Percentiles rank a stretch among this genome's conserved stretches.
Conservation (phyloP, 2,329 filamentous ascomycete genomes). For the Sporothrix variecibatus region DNA sequence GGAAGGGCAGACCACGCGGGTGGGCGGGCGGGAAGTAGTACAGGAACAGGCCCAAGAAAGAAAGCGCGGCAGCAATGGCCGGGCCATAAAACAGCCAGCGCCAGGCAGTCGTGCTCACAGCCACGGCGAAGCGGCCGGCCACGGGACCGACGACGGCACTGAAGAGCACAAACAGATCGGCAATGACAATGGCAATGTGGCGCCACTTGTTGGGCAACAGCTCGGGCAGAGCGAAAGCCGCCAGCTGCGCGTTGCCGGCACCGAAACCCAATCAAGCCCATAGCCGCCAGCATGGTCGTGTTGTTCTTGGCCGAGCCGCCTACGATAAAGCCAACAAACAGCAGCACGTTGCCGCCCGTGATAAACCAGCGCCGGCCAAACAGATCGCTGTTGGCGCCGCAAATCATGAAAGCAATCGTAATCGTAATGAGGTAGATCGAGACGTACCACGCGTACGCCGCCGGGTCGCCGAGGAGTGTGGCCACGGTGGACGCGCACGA, state of each 20-base stretch:
- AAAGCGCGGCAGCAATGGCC: conserved; percentile 47
- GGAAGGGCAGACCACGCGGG: conserved; percentile 40
- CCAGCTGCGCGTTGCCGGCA: conserved; percentile 47
- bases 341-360: conserved; percentile 45
- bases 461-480: conserved; percentile 40
- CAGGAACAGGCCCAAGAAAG: conserved; percentile 46
- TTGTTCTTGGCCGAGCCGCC: conserved; percentile 44
- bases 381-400: conserved; percentile 49
- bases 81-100: conserved; percentile 49
- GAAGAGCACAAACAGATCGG: conserved; percentile 46
- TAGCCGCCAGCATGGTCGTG: conserved; percentile 43
- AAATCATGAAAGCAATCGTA: conserved; percentile 46
- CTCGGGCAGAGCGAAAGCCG: conserved; percentile 49
- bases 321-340: conserved; percentile 43
- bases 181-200: conserved; percentile 47
- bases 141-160: conserved; percentile 50
- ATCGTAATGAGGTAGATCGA: conserved; percentile 45
- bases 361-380: conserved; percentile 51
- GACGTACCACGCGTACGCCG: conserved; percentile 40
- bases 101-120: conserved; percentile 38
- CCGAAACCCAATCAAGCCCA: conserved; percentile 49
- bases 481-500: conserved; percentile 38
- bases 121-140: conserved; percentile 45
- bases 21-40: conserved; percentile 40
- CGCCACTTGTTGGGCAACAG: conserved; percentile 53